Base-by-base conservation (phyloP, 768 basidiomycete species). In the Phanerodontia chrysosporium region DNA sequence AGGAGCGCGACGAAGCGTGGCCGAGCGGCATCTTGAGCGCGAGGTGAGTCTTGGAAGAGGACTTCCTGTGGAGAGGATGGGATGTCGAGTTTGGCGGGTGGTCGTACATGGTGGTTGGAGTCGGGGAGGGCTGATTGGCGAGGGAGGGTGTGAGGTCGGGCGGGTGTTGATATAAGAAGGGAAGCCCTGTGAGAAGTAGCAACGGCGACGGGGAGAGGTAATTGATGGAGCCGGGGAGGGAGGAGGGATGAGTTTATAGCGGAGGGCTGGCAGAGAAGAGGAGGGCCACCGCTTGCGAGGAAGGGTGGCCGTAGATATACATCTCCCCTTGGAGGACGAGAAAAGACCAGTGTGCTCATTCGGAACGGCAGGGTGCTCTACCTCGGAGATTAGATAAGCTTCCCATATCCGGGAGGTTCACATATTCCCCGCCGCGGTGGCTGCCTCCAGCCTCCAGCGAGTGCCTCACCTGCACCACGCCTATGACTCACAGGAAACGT, bases 1-100 rank as follows among this genome's bases (percentile, higher is more conserved):
- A 27, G 14, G 57, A 25, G 12, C 59, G 55, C 58, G 56, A 51
- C 56, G 58, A 59, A 49, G 48, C 48, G 61, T 62, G 59, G 54
- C 35, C 29, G 58, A 59, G 49, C 5, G 66, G 68, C 61, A 69
- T 63, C 39, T 42, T 42, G 56, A 69, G 66, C 44, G 68, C 45
- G 54, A 69, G 61, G 63, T 61, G 63, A 21, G 68, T 65, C 24
- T 66, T 58, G 10, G 68, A 65, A 18, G 68, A 64, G 1, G 68
- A 63, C 39, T 42, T 42, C 24, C 65, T 65, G 45, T 58, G 55
- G 48, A 58, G 55, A 52, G 62, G 63, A n/a, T 55, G 52, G 27
- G 58, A 21, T 13, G 64, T 60, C 8, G 63, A 58, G 25, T 57
- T 18, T 53, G 58, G 58, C 30, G 63, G 61, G 51, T 58, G 60